Evolutionary conservation across 441 rosid genomes (phyloP), one percentile per base, ranked within the genome.

Genomic region (Erysimum cheiri): DNA sequence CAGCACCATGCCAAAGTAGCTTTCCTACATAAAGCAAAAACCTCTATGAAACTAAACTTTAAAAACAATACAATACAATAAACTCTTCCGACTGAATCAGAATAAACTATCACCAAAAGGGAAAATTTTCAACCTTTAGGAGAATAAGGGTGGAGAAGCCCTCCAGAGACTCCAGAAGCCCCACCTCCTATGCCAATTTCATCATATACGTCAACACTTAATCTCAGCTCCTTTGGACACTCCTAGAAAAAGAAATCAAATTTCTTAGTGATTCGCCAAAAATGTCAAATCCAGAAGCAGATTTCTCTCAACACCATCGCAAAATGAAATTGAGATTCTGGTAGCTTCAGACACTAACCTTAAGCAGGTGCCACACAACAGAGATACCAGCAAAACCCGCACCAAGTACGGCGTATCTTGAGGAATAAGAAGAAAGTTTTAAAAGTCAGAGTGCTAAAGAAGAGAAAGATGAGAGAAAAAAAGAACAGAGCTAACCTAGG

Each of bases 301-400:
- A 4, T 17, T 17, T 35, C 8, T 19, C 28, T 48, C 53, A 48
- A 48, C 24, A 46, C 50, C 31, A 24, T 11, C 9, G 48, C 22
- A 37, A 47, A 49, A 39, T 59, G 58, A 36, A 37, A 33, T 15
- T 15, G 67, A 69, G 48, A 57, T n/a, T 32, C 17, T 22, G 24
- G 24, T 22, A 22, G 41, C 43, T 13, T 49, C n/a, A 50, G 48
- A 62, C n/a, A 53, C 24, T 0, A 22, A 33, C 96, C 88, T 82
- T 86, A 50, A 93, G 80, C 58, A 90, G 76, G 84, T 94, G 91
- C 91, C 93, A 94, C 54, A 85, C 87, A 44, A 90, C 93, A 31
- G 98, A 94, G 60, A 93, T 82, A 19, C 98, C 97, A 55, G 98
- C 97, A 68, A 94, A 91, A 75, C 98, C 97, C 58, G 96, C 97